Evolutionary conservation across 352 stramenopile genomes (phyloP).

Genomic region (Phytophthora europaea): DNA sequence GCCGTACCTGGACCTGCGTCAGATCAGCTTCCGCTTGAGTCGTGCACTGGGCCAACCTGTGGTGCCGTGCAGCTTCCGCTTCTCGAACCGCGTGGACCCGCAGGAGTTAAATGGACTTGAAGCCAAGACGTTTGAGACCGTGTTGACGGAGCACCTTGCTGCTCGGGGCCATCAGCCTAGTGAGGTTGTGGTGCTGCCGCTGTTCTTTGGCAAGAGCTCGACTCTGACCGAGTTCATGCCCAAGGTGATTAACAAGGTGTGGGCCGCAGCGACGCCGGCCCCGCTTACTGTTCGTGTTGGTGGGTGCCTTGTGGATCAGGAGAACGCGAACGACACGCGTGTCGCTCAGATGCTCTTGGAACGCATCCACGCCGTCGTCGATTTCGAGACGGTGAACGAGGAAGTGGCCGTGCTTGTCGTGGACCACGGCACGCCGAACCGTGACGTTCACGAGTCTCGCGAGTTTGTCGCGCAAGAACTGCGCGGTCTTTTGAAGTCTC

Average conservation of each 20-base stretch:
- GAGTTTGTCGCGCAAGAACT: slow-evolving; percentile 71
- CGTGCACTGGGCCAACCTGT: slow-evolving; percentile 62
- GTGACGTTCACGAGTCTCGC: slow-evolving; percentile 74
- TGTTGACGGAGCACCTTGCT: slow-evolving; percentile 59
- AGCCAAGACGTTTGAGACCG: slow-evolving; percentile 75
- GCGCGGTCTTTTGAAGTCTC: slow-evolving; percentile 38
- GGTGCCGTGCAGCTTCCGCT: slow-evolving; percentile 80
- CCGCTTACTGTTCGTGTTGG: slow-evolving; percentile 54
- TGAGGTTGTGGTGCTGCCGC: slow-evolving; percentile 71
- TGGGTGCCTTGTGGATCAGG: slow-evolving; percentile 67
- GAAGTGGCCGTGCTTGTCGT: slow-evolving; percentile 75
- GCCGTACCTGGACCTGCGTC: slow-evolving; percentile 77
- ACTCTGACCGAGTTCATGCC: slow-evolving; percentile 86
- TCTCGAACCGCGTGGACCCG: slow-evolving; percentile 77
- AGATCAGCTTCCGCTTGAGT: slow-evolving; percentile 77
- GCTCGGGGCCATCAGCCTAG: slow-evolving; percentile 22
- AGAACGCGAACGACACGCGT: slow-evolving; percentile 56
- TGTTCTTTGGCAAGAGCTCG: slow-evolving; percentile 84
- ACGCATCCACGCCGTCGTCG: slow-evolving; percentile 52
- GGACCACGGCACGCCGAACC: slow-evolving; percentile 79
- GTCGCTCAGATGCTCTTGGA: slow-evolving; percentile 74
- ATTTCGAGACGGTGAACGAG: slow-evolving; percentile 35
- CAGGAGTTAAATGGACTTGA: slow-evolving; percentile 67
- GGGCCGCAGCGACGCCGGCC: slow-evolving; percentile 19
- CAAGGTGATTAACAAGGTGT: slow-evolving; percentile 60